Evolutionary conservation across 345 rosid species (phyloP), one percentile per base, ranked within the genome.

Genomic region (Salix dunnii): DNA sequence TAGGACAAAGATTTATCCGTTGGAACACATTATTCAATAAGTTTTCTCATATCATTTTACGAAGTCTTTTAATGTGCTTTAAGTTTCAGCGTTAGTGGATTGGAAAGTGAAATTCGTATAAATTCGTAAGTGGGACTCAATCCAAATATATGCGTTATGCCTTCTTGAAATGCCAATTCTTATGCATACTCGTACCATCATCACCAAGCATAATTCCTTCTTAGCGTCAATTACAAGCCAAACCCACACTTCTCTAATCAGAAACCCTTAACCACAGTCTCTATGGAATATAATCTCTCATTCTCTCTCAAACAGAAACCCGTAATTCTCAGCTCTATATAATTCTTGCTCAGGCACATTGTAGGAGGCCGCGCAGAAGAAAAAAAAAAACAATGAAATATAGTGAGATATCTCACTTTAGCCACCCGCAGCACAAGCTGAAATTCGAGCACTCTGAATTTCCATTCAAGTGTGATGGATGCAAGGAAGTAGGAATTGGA

Each of bases 381-480:
- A 27, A 49, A 40, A 42, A 40, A 1, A 51, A 25, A 75, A 53
- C 46, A 63, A 94, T 93, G 99, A 93, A 84, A 83, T 90, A 89
- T 76, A 81, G 74, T 73, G 97, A 89, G 53, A 91, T 93, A 72
- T 78, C 88, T 28, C 97, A 93, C 77, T 92, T 86, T 70, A 88
- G 90, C 86, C 99, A 95, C 75, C 86, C 98, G 2, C 84, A 89
- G 28, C 99, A 96, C 88, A 75, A 74, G 67, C 91, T 93, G 5
- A 87, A 82, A 66, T 85, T 86, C 17, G 92, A 89, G 79, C 78
- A 77, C 89, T 83, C 87, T 3, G 92, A 96, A 80, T 68, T 74
- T 69, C 99, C 98, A 1, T 96, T 92, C 91, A 91, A 88, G 83
- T 96, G 99, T 43, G 97, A 96, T 16, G 98, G 98, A 1, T 96